Conservation (phyloP, 1,284 basidiomycete genomes). For the Fomes fomentarius region DNA sequence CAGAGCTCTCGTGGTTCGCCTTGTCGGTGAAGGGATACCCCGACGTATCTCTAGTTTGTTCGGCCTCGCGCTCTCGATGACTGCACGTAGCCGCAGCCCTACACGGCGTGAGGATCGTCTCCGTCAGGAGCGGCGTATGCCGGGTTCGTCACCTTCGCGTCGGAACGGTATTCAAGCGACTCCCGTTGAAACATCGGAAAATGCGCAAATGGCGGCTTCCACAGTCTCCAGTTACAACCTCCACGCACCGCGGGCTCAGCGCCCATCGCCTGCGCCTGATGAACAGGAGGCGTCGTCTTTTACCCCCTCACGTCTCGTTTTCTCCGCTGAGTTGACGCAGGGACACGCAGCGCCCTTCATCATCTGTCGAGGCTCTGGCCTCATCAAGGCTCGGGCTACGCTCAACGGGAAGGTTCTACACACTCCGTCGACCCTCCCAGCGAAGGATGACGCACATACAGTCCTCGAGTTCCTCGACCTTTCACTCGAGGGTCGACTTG, state of each 20-base stretch:
- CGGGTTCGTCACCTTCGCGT: too few relatives aligned
- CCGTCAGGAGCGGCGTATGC: too few relatives aligned
- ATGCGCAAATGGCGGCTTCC: neutral
- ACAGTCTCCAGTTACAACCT: neutral
- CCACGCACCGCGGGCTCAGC: neutral
- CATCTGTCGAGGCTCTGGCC: neutral
- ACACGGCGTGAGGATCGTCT: too few relatives aligned
- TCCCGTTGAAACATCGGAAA: too few relatives aligned
- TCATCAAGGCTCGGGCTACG: neutral
- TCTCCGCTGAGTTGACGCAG: neutral
- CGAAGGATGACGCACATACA: neutral
- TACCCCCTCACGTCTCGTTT: neutral
- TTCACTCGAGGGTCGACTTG: conserved; percentile 12
- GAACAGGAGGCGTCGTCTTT: neutral
- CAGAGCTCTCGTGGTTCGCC: conserved; percentile 7
- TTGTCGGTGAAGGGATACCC: conserved; percentile 12
- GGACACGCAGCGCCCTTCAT: neutral
- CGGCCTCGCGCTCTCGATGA: conserved; percentile 11
- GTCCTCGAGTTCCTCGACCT: conserved; percentile 15
- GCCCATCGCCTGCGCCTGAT: neutral
- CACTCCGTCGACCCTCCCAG: neutral
- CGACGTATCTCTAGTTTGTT: conserved; percentile 14
- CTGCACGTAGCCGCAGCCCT: too few relatives aligned
- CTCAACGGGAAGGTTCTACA: neutral
- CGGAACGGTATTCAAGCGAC: too few relatives aligned